phyloP scores from a whole-genome alignment of 345 rosid species.

The Populus davidiana region DNA sequence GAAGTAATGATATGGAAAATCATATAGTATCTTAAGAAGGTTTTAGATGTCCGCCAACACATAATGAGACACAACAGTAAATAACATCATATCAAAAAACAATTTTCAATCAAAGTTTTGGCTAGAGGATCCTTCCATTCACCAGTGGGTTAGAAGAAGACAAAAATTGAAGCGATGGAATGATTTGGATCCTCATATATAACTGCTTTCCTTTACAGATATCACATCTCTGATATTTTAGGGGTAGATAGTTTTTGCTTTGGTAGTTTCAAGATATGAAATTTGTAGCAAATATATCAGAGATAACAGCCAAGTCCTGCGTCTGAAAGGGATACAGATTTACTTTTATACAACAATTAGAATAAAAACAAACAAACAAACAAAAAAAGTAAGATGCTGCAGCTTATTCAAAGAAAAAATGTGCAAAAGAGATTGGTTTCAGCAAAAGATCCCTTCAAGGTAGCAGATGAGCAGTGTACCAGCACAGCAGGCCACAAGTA shows the following conservation, averaged over 20 bases:
- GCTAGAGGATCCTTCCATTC: too few species aligned
- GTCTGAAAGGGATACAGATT: background rate
- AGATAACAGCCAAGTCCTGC: background rate
- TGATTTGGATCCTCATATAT: background rate
- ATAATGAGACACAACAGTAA: too few species aligned
- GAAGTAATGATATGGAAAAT: too few species aligned
- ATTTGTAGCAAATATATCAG: too few species aligned
- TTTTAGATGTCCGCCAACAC: too few species aligned
- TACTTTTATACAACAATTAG: background rate
- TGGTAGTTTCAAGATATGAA: too few species aligned
- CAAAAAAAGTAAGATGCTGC: background rate
- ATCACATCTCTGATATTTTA: background rate
- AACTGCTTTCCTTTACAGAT: background rate
- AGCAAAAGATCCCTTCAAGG: background rate
- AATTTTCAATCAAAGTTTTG: too few species aligned
- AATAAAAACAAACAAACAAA: too few species aligned
- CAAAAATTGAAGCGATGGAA: too few species aligned
- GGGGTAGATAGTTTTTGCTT: background rate
- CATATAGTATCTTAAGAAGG: too few species aligned
- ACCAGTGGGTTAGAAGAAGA: too few species aligned
- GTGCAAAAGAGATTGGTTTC: background rate
- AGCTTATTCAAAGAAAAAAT: background rate
- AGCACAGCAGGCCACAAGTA: background rate
- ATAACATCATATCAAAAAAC: too few species aligned
- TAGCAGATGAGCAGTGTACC: background rate